Conservation (phyloP, 495 filamentous ascomycete genomes). For the Aspergillus biplanus region DNA sequence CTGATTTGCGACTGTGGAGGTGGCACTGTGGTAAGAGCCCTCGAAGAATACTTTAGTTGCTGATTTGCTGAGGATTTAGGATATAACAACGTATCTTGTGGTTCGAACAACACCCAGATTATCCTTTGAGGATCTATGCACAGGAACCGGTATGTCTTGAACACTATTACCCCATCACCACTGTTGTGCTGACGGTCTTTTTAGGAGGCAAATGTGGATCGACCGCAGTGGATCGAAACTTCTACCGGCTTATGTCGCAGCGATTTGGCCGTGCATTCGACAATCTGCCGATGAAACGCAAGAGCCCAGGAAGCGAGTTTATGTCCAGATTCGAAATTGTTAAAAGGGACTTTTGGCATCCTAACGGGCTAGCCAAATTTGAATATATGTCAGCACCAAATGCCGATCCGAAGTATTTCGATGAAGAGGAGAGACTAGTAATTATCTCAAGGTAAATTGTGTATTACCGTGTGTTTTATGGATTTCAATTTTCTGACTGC, state of each 20-base stretch:
- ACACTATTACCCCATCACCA: not conserved
- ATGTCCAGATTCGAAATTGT: not conserved
- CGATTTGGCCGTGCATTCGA: not conserved
- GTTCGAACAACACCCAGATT: conserved; percentile 28
- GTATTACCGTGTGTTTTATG: not conserved
- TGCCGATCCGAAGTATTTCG: not conserved
- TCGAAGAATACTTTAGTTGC: not conserved
- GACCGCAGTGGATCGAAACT: not conserved
- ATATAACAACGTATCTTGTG: conserved; percentile 44
- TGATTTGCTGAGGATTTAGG: conserved; percentile 4
- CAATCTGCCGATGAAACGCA: not conserved
- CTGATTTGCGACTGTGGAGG: conserved; percentile 40
- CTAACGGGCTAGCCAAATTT: too few species aligned
- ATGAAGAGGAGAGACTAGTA: conserved; percentile 14
- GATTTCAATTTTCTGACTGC: not conserved
- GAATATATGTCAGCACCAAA: too few species aligned
- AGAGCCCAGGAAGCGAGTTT: not conserved
- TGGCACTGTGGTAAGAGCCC: conserved; percentile 38
- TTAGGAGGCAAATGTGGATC: conserved; percentile 5
- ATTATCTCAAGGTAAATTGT: conserved; percentile 5
- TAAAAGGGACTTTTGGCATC: not conserved
- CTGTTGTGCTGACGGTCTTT: not conserved
- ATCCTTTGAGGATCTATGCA: conserved; percentile 27
- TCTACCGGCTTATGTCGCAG: not conserved
- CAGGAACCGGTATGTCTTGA: conserved; percentile 14